These are phyloP conservation scores for Aspergillus saccharolyticus DNA, from an alignment of 495 filamentous ascomycete genomes.

Conservation along the genomic window DNA sequence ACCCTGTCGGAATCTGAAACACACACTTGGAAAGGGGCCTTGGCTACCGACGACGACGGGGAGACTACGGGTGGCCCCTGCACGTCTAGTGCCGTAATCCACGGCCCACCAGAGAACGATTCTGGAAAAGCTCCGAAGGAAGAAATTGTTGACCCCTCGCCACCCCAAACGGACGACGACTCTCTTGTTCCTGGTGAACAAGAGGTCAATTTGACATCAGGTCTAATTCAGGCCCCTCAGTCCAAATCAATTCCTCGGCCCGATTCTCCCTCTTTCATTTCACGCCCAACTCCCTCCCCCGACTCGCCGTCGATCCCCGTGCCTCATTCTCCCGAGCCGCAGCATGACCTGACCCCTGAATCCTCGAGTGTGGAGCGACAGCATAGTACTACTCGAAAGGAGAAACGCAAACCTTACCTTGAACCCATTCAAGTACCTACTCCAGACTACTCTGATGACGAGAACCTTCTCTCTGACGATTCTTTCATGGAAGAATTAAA, in stretches of 20 bases:
- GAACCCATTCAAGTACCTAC: slow-evolving; percentile 55
- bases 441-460: slow-evolving; percentile 55
- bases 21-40: slow-evolving; percentile 19
- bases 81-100: slow-evolving; percentile 31
- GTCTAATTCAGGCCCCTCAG: slow-evolving; percentile 8
- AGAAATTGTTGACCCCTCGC: slow-evolving; percentile 24
- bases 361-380: slow-evolving; percentile 15
- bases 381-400: slow-evolving; percentile 25
- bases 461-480: slow-evolving; percentile 71
- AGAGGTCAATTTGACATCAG: slow-evolving; percentile 5
- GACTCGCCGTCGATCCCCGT: slow-evolving; percentile 15
- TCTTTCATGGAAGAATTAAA: slow-evolving; percentile 86
- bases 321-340: slow-evolving; percentile 10
- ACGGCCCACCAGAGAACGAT: slow-evolving; percentile 32
- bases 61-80: slow-evolving; percentile 32
- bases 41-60: slow-evolving; percentile 21
- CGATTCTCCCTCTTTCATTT: slow-evolving; percentile 17
- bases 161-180: slow-evolving; percentile 20
- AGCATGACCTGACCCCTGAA: slow-evolving; percentile 22
- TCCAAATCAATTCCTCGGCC: slow-evolving; percentile 20
- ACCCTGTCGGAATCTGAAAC: slow-evolving; percentile 28
- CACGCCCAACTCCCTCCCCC: slow-evolving; percentile 16
- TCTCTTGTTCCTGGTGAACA: slow-evolving; percentile 17
- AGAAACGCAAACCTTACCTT: slow-evolving; percentile 45
- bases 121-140: slow-evolving; percentile 24